phyloP scores from a whole-genome alignment of 2,329 filamentous ascomycete genomes.

The Fusarium sp. region DNA sequence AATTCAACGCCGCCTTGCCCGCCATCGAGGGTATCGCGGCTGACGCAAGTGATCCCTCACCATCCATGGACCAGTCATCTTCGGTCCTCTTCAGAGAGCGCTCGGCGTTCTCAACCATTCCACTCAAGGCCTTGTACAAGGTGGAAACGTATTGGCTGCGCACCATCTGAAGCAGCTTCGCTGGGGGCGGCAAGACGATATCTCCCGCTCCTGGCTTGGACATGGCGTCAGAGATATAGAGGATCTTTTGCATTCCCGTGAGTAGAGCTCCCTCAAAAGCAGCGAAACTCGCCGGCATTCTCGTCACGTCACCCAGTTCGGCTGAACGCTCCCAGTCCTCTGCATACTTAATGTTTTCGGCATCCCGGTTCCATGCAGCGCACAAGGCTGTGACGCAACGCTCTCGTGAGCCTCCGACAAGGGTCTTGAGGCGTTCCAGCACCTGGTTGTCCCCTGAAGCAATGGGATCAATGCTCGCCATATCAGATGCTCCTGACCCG shows the following conservation, averaged over 20 bases:
- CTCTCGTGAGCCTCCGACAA: slow-evolving; percentile 84
- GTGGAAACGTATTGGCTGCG: slow-evolving; percentile 92
- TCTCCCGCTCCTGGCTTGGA: slow-evolving; percentile 77
- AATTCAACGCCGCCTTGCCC: slow-evolving; percentile 62
- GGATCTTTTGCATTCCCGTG: slow-evolving; percentile 90
- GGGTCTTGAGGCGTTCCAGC: slow-evolving; percentile 76
- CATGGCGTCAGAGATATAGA: slow-evolving; percentile 90
- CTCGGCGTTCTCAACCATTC: slow-evolving; percentile 97
- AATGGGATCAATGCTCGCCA: slow-evolving; percentile 79
- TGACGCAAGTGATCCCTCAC: slow-evolving; percentile 53
- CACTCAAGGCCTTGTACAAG: slow-evolving; percentile 91
- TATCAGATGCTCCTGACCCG: slow-evolving; percentile 87
- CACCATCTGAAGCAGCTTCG: slow-evolving; percentile 91
- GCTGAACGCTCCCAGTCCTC: slow-evolving; percentile 92
- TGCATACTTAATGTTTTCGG: slow-evolving; percentile 89
- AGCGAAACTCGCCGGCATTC: slow-evolving; percentile 87
- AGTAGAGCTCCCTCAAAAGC: slow-evolving; percentile 87
- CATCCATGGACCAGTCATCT: slow-evolving; percentile 67
- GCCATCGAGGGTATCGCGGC: slow-evolving; percentile 50
- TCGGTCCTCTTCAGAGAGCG: slow-evolving; percentile 73
- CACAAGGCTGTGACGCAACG: slow-evolving; percentile 87
- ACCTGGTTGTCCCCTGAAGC: slow-evolving; percentile 64
- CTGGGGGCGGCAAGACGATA: slow-evolving; percentile 85
- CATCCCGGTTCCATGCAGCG: slow-evolving; percentile 91
- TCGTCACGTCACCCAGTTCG: slow-evolving; percentile 87